A percentile compares a stretch with the other conserved stretches of the same genome.
These are phyloP conservation scores for Apiotrichum akiyoshidainum DNA, from an alignment of 1,284 basidiomycete genomes.

Conservation along the genomic window DNA sequence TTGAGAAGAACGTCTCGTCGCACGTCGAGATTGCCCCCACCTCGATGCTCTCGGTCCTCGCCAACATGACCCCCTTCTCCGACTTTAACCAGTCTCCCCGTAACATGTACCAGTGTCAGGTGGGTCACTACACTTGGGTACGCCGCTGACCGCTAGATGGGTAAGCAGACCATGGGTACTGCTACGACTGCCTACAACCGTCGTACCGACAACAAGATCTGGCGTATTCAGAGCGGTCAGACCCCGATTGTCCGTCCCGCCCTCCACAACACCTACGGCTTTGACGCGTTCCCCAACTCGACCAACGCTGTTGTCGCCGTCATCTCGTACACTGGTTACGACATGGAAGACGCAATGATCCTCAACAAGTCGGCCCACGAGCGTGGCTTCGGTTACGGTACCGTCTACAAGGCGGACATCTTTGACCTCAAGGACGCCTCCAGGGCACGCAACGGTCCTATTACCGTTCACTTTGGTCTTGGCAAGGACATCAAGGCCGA, in stretches of 20 bases:
- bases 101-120: conserved; percentile 63
- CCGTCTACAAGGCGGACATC: conserved; percentile 92
- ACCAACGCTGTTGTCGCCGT: conserved; percentile 98
- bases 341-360: conserved; percentile 99
- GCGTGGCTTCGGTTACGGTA: conserved; percentile 94
- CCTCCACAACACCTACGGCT: conserved; percentile 92
- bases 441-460: conserved; percentile 61
- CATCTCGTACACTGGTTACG: conserved; percentile 99
- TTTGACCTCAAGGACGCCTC: conserved; percentile 81
- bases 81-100: conserved; percentile 85
- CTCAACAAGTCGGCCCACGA: conserved; percentile 98
- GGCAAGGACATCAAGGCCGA: conserved; percentile 68
- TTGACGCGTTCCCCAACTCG: conserved; percentile 98
- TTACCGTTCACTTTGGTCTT: conserved; percentile 78
- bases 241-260: conserved; percentile 90
- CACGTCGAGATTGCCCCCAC: conserved; percentile 95
- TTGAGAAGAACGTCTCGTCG: conserved; percentile 74
- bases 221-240: conserved; percentile 91
- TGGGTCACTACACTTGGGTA: background rate
- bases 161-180: conserved; percentile 99
- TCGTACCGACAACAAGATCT: conserved; percentile 98
- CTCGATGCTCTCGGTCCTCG: conserved; percentile 79
- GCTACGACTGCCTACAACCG: conserved; percentile 86
- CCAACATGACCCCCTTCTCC: conserved; percentile 65
- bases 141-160: conserved; percentile 70